Evolutionary conservation across 345 rosid genomes (phyloP), one percentile per base, ranked within the genome.

Genomic region (Citrus cavaleriei): DNA sequence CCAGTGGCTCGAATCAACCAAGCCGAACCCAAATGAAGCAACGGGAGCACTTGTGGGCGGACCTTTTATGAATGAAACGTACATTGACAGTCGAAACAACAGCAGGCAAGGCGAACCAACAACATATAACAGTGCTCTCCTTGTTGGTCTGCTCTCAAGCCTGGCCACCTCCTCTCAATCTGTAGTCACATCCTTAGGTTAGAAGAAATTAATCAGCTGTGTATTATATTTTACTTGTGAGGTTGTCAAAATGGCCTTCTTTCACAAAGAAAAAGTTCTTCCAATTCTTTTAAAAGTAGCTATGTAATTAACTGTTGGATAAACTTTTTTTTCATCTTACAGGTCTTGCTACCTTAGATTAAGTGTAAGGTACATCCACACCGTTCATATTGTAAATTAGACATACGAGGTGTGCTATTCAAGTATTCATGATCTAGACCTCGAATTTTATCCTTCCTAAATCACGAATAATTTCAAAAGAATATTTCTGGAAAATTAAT

Each of bases 1-100:
- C 84, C 79, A 84, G 84, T 96, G 92, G 90, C 93, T 91, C 0
- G 83, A 86, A 25, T 86, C 95, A 22, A 79, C 86, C 0, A 37
- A 86, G 3, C 95, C 98, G 32, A 88, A 97, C 84, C 99, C 98
- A 27, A 94, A 97, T 60, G 84, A 87, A 71, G 99, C 98, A 0
- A 27, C 75, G 4, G 99, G 99, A 73, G 99, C 86, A 69, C 92
- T 94, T 18, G 93, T 93, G 1, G 99, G 99, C 22, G 98, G 99
- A 0, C 98, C 99, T 3, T 93, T 90, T 89, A 55, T 72, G 19
- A 94, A 96, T 46, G 98, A 94, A 85, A 89, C 97, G 2, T 97
- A 65, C 79, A 75, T 81, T 0, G 95, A 94, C 82, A 69, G 79
- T 60, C 80, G 99, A 77, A 88, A 88, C 86, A 97, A 93, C 86